phyloP scores from a whole-genome alignment of 306 rosid genomes.

The Lathyrus sativus region DNA sequence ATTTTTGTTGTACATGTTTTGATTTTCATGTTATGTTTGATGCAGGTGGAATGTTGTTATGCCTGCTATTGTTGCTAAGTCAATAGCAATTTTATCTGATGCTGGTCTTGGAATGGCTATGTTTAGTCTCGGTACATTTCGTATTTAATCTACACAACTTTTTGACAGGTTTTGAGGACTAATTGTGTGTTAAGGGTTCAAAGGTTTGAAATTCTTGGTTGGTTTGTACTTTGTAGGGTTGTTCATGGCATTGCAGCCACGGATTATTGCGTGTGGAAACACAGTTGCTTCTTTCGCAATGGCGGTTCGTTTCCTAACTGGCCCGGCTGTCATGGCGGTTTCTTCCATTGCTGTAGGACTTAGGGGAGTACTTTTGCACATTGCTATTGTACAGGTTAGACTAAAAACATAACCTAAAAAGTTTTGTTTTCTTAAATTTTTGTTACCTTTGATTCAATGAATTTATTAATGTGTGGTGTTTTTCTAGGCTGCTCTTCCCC shows the following conservation, averaged over 20 bases:
- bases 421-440: background rate
- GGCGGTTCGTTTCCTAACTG: constrained; percentile 74
- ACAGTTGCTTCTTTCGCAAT: constrained; percentile 69
- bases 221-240: constrained; percentile 58
- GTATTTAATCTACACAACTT: background rate
- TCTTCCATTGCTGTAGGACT: constrained; percentile 75
- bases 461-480: background rate
- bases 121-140: constrained; percentile 78
- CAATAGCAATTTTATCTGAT: constrained; percentile 72
- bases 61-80: constrained; percentile 76
- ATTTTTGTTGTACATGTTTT: background rate
- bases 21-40: background rate
- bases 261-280: constrained; percentile 82
- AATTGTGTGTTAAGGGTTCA: background rate
- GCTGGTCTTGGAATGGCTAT: constrained; percentile 97
- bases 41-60: constrained; percentile 72
- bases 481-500: constrained; percentile 82
- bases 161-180: background rate
- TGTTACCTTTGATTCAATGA: background rate
- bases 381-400: constrained; percentile 83
- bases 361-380: constrained; percentile 68
- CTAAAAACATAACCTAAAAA: background rate
- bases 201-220: background rate
- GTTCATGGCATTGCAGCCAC: constrained; percentile 90
- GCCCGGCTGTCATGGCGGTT: constrained; percentile 84